Conservation (phyloP, 257 asterid genomes). For the Solanum dulcamara region DNA sequence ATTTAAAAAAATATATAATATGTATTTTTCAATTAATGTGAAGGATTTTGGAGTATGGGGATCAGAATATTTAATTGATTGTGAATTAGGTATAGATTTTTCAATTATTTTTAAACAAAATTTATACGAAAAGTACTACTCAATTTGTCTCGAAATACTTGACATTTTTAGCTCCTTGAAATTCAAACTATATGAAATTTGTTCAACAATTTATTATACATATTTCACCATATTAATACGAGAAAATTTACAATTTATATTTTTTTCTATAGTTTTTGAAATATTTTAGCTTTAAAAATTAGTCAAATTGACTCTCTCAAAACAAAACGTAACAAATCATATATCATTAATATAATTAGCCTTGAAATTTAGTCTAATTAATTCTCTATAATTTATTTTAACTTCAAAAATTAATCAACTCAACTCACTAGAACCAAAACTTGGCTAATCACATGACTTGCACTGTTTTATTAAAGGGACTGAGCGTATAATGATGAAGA, state of each 20-base stretch:
- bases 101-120: neutral
- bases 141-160: neutral
- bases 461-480: neutral
- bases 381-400: neutral
- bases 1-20: neutral
- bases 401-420: neutral
- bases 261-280: neutral
- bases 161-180: neutral
- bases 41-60: neutral
- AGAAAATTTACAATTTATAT: neutral
- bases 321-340: neutral
- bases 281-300: neutral
- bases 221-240: neutral
- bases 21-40: neutral
- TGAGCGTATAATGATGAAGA: neutral
- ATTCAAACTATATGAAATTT: neutral
- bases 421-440: neutral
- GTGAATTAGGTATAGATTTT: neutral
- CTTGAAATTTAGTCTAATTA: neutral
- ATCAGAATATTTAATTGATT: neutral
- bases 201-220: neutral
- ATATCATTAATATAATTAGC: neutral
- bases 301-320: neutral
- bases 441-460: neutral
- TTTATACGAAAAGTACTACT: neutral